Base-by-base conservation (phyloP, 495 filamentous ascomycete genomes). In the Hypoxylon trugodes region DNA sequence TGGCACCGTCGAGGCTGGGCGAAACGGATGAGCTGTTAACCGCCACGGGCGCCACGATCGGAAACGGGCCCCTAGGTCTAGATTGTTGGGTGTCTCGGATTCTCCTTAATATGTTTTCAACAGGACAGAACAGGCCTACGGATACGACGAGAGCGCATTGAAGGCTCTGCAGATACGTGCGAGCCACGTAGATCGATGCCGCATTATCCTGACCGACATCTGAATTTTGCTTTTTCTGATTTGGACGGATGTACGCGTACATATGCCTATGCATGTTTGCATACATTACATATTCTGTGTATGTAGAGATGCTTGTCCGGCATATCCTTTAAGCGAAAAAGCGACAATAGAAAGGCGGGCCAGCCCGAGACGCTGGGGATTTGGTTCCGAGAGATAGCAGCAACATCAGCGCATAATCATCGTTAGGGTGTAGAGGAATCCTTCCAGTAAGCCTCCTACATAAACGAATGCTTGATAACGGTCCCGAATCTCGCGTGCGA, bases 111-210 rank as follows among this genome's bases (percentile, higher is more conserved):
- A n/a, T n/a, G n/a, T n/a, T n/a, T n/a, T n/a, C n/a, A n/a, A n/a
- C n/a, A n/a, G n/a, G n/a, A n/a, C n/a, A n/a, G n/a, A n/a, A n/a
- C n/a, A n/a, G n/a, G n/a, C n/a, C n/a, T n/a, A n/a, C n/a, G n/a
- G n/a, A n/a, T n/a, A n/a, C n/a, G n/a, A n/a, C n/a, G n/a, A n/a
- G n/a, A n/a, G n/a, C n/a, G n/a, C n/a, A n/a, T n/a, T n/a, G n/a
- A n/a, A n/a, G n/a, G n/a, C n/a, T n/a, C n/a, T n/a, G n/a, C n/a
- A n/a, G n/a, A n/a, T n/a, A n/a, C n/a, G n/a, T n/a, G n/a, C n/a
- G n/a, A n/a, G n/a, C n/a, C n/a, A n/a, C n/a, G 61, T 41, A 65
- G 61, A 59, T 54, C 61, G 49, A 65, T 59, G 48, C 61, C 47
- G 48, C 33, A 59, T 61, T n/a, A 35, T 33, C 40, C 40, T 51